Percentiles rank a stretch among this genome's conserved stretches.
Evolutionary conservation across 108 stramenopile species (phyloP).

Genomic region (Cylindrotheca fusiformis): DNA sequence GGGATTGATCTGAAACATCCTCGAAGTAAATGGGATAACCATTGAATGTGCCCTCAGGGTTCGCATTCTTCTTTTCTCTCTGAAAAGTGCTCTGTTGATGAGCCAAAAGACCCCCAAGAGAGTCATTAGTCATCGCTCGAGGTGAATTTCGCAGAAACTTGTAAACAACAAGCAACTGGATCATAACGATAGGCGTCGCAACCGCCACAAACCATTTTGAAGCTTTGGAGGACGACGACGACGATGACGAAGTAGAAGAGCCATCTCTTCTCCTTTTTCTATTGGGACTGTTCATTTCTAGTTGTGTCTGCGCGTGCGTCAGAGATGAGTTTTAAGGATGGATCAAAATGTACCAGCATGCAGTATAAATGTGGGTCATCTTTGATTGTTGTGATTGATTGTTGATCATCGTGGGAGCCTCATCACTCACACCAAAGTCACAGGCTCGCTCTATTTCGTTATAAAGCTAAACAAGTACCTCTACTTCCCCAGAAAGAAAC

Average conservation of each 20-base stretch:
- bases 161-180: background rate
- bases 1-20: background rate
- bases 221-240: background rate
- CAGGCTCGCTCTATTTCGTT: too few species aligned
- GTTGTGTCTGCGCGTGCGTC: background rate
- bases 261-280: background rate
- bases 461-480: too few species aligned
- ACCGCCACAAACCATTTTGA: background rate
- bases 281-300: background rate
- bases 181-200: background rate
- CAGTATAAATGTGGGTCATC: background rate
- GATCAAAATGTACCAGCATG: background rate
- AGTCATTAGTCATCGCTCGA: background rate
- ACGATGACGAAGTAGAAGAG: background rate
- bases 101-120: background rate
- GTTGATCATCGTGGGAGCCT: conserved; percentile 77
- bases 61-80: too few species aligned
- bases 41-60: conserved; percentile 35
- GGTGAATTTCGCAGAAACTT: background rate
- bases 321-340: background rate
- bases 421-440: conserved; percentile 30
- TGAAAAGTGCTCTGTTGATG: background rate
- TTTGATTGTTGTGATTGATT: background rate
- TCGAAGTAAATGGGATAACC: conserved; percentile 31
- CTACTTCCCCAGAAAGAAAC: too few species aligned